These are phyloP conservation scores for Ophiocordyceps camponoti-floridani DNA, from an alignment of 2,329 filamentous ascomycete genomes.

Conservation along the genomic window DNA sequence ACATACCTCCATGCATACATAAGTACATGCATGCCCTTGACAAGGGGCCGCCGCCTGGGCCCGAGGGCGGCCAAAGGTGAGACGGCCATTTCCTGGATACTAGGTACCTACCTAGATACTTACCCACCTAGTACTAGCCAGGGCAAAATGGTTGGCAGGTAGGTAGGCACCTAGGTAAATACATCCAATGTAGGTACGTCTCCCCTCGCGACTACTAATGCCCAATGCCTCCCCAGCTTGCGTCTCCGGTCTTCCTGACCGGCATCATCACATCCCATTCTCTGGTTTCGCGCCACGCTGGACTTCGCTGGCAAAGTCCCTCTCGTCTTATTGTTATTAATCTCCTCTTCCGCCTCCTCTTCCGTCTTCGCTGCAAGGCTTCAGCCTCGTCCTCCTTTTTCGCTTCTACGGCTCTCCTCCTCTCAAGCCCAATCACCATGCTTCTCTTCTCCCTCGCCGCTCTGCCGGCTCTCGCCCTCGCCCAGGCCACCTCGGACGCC, in stretches of 20 bases:
- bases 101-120: too few species aligned
- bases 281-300: conserved; percentile 6
- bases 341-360: background rate
- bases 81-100: too few species aligned
- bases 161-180: too few species aligned
- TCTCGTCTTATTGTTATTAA: background rate
- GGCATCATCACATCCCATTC: conserved; percentile 2
- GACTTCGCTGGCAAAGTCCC: conserved; percentile 42
- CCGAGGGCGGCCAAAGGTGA: too few species aligned
- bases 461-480: conserved; percentile 35
- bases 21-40: too few species aligned
- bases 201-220: background rate
- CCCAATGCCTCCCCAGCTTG: background rate
- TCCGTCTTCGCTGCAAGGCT: background rate
- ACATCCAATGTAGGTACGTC: too few species aligned
- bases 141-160: too few species aligned
- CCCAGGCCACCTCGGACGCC: conserved; percentile 18
- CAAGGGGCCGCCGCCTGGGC: too few species aligned
- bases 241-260: conserved; percentile 1
- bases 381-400: background rate
- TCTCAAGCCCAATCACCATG: background rate
- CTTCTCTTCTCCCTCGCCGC: conserved; percentile 12
- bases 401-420: background rate
- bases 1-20: too few species aligned
- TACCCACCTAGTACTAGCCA: too few species aligned